Percentiles rank a stretch among this genome's conserved stretches.
These are phyloP conservation scores for Suillus tomentosus DNA, from an alignment of 768 basidiomycete species.

Conservation along the genomic window DNA sequence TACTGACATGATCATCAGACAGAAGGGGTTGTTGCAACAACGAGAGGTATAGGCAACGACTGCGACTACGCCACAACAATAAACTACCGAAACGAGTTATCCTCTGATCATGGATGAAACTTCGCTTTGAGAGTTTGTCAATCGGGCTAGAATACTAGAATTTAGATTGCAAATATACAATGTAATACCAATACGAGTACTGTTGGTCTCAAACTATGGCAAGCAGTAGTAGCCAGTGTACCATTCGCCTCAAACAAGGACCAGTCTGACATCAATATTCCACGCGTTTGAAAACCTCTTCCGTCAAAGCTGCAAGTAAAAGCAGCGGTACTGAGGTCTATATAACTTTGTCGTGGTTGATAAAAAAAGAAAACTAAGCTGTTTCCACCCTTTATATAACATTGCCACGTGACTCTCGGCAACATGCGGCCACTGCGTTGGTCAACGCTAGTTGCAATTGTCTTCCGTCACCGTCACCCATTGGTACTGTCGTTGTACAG, in stretches of 20 bases:
- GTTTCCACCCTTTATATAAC: slow-evolving; percentile 14
- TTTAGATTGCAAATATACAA: slow-evolving; percentile 18
- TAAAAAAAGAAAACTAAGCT: slow-evolving; percentile 12
- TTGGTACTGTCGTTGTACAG: slow-evolving; percentile 9
- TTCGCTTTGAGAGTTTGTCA: neutral
- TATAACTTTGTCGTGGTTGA: slow-evolving; percentile 26
- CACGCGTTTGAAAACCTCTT: slow-evolving; percentile 32
- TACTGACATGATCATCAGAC: slow-evolving; percentile 33
- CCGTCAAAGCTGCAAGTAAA: slow-evolving; percentile 13
- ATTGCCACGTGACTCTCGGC: slow-evolving; percentile 27
- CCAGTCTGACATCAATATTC: slow-evolving; percentile 32
- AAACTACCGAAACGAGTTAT: slow-evolving; percentile 21
- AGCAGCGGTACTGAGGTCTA: slow-evolving; percentile 21
- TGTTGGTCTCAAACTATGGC: slow-evolving; percentile 60
- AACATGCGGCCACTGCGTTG: neutral
- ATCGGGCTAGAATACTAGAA: slow-evolving; percentile 24
- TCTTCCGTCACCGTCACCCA: slow-evolving; percentile 11
- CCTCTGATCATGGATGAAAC: slow-evolving; percentile 15
- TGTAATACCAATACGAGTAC: neutral
- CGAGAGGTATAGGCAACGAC: slow-evolving; percentile 53
- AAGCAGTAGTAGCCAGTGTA: slow-evolving; percentile 51
- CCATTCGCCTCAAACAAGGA: slow-evolving; percentile 79
- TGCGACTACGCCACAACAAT: slow-evolving; percentile 41
- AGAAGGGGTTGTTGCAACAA: slow-evolving; percentile 55
- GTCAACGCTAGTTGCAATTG: neutral